These are phyloP conservation scores for Paramecium octaurelia DNA, from an alignment of 73 alveolate genomes.

Conservation along the genomic window DNA sequence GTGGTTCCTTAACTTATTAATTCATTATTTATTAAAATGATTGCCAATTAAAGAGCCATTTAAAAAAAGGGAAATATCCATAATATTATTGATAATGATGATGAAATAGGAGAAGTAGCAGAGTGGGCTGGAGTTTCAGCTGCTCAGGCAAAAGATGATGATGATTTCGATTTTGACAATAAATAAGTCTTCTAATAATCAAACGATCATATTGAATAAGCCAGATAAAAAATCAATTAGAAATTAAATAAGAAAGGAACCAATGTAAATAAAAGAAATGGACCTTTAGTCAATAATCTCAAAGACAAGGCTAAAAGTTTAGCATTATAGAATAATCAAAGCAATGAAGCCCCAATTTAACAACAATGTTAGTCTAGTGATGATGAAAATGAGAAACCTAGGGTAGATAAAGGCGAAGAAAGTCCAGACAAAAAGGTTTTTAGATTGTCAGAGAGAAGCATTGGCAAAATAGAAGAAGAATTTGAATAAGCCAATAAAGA, in stretches of 20 bases:
- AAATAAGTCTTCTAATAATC: not conserved
- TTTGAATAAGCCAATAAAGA: conserved; percentile 46
- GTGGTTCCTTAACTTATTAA: not conserved
- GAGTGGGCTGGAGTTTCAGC: conserved; percentile 61
- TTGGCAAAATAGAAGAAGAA: not conserved
- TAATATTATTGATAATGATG: conserved; percentile 49
- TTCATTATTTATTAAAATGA: not conserved
- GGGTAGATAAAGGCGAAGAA: not conserved
- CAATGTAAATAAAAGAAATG: not conserved
- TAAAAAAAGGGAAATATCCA: not conserved
- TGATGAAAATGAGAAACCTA: conserved; percentile 15
- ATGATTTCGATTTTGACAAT: conserved; percentile 51
- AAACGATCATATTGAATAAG: conserved; percentile 21
- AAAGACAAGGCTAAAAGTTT: conserved; percentile 47
- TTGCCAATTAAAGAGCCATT: not conserved
- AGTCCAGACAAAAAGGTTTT: conserved; percentile 8
- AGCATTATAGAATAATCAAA: conserved; percentile 25
- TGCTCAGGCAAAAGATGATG: conserved; percentile 44
- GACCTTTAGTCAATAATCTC: conserved; percentile 52
- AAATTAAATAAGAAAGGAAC: conserved; percentile 19
- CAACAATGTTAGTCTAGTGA: not conserved
- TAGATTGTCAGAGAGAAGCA: not conserved
- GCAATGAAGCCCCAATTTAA: not conserved
- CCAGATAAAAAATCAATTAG: not conserved
- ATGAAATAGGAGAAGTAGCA: conserved; percentile 60